Base-by-base conservation (phyloP, 1,139 yeast species). In the Saccharomyces hybrid region DNA sequence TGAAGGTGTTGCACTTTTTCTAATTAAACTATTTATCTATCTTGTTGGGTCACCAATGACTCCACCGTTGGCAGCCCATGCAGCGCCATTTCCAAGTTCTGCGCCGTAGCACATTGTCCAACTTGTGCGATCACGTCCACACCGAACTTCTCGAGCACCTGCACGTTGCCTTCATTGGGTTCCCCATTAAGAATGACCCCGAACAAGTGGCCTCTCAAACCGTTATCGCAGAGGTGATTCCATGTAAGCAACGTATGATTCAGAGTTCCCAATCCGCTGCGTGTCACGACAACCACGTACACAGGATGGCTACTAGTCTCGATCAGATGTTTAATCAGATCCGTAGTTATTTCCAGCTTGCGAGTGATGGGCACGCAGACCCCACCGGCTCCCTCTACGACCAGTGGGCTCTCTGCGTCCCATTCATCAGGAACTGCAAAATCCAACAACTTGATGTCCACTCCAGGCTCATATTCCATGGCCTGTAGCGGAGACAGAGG, bases 331-430 rank as follows among this genome's bases (percentile, higher is more conserved):
- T 57, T 58, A 12, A 70, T 64, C 41, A 69, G 55, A 51, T 69
- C 71, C 7, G 66, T 62, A 3, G 68, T 69, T 2, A 66, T 64
- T 41, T 61, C 56, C 12, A 56, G 44, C 2, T 57, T 53, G 16
- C 61, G 60, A n/a, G 64, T 66, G 4, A 70, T 54, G 7, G 73
- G 73, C 16, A 70, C 73, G 32, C 53, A 61, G 6, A 66, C 54
- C 8, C 73, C 73, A 32, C 72, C 73, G 5, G 73, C 73, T 24
- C 73, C 73, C 59, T 70, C 73, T n/a, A 70, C 53, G n/a, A 69
- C 55, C 42, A 69, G 51, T 16, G 66, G 64, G 2, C 55, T 49
- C 1, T 44, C 42, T 38, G 44, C 44, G 5, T 42, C 24, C 3
- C 56, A 48, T 1, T 47, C 50, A 8, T 54, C 31, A 24, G 71